Conservation (phyloP, 2,329 filamentous ascomycete genomes). For the Immersiporthe knoxdaviesiana region DNA sequence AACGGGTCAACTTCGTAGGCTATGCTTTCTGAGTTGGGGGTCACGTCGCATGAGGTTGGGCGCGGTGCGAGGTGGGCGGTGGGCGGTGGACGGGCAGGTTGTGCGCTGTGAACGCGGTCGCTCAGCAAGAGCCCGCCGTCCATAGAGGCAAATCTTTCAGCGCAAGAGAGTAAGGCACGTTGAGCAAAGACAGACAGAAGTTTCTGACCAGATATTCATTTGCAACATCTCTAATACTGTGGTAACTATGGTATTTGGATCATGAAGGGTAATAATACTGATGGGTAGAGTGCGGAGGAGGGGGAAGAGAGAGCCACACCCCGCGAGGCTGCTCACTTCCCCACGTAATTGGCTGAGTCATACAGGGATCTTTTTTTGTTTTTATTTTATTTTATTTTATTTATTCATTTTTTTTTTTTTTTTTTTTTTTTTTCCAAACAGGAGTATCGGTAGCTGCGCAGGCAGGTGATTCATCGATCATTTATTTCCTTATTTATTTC, state of each 20-base stretch:
- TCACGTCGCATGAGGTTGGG: too few relatives aligned
- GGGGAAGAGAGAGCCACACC: background rate
- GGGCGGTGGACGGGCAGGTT: too few relatives aligned
- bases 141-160: background rate
- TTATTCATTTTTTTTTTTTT: too few relatives aligned
- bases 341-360: background rate
- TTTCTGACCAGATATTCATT: background rate
- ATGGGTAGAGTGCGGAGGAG: background rate
- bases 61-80: background rate
- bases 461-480: too few relatives aligned
- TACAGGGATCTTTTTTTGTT: background rate
- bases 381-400: too few relatives aligned
- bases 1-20: background rate
- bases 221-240: background rate
- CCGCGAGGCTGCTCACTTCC: background rate
- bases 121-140: background rate
- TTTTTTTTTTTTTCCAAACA: too few relatives aligned
- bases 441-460: too few relatives aligned
- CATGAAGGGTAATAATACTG: background rate
- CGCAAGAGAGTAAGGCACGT: too few relatives aligned
- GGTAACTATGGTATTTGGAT: background rate
- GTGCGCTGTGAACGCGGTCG: background rate
- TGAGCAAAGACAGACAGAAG: background rate
- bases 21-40: background rate
- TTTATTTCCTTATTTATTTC: too few relatives aligned